phyloP scores from a whole-genome alignment of 2,329 filamentous ascomycete genomes.

The Fusarium ramigenum region DNA sequence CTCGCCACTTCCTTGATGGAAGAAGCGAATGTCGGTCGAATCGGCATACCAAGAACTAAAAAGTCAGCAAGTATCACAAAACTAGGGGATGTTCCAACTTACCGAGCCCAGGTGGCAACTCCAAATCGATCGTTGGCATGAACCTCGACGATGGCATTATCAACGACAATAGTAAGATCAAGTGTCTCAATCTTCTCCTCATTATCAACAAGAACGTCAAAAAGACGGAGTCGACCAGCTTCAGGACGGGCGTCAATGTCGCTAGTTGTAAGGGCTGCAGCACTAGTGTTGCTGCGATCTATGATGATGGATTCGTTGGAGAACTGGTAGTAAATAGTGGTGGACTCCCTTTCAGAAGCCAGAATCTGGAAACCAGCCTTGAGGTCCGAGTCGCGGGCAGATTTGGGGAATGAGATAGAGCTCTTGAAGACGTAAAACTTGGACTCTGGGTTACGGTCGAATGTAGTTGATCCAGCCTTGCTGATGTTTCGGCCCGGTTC shows the following conservation, averaged over 20 bases:
- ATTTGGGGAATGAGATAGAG: conserved; percentile 48
- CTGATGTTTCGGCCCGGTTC: conserved; percentile 39
- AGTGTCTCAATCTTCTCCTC: conserved; percentile 48
- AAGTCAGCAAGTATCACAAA: conserved; percentile 23
- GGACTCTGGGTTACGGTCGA: conserved; percentile 32
- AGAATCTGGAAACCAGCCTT: conserved; percentile 55
- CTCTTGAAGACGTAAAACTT: conserved; percentile 53
- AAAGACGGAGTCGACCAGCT: conserved; percentile 51
- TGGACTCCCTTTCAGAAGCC: conserved; percentile 51
- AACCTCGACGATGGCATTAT: conserved; percentile 50
- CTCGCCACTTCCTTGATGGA: conserved; percentile 45
- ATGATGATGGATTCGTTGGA: conserved; percentile 54
- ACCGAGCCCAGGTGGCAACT: conserved; percentile 55
- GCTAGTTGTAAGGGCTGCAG: conserved; percentile 50
- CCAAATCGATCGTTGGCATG: conserved; percentile 54
- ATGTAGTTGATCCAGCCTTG: conserved; percentile 19
- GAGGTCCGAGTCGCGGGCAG: conserved; percentile 47
- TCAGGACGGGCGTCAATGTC: conserved; percentile 52
- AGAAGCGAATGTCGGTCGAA: conserved; percentile 49
- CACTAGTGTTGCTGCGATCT: conserved; percentile 53
- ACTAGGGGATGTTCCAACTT: conserved; percentile 24
- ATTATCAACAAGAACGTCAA: conserved; percentile 48
- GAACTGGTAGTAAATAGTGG: conserved; percentile 56
- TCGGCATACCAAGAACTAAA: conserved; percentile 49
- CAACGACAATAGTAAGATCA: conserved; percentile 53